Evolutionary conservation across 306 rosid species (phyloP), one percentile per base, ranked within the genome.

Genomic region (Pyrus bretschneideri): DNA sequence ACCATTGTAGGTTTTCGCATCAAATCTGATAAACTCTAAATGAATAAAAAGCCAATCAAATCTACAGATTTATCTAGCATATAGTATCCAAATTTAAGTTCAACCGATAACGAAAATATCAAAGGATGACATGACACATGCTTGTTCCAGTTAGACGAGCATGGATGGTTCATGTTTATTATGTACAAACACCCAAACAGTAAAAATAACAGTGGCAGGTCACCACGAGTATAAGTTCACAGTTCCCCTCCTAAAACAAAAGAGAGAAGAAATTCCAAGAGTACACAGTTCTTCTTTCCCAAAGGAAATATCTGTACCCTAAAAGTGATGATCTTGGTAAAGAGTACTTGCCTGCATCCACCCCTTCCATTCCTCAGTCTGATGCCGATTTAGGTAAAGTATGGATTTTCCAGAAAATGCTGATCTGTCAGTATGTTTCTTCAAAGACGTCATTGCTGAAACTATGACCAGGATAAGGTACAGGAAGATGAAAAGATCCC

Each of bases 361-460:
- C 78, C 99, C 99, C 81, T 89, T 96, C 99, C 99, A 96, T 76
- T 96, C 99, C 79, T 96, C 99, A 52, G 99, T 96, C 80, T 96
- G 98, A 82, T 96, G 97, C 62, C 99, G 92, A 83, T 96, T 96
- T 69, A 96, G 97, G 84, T 92, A 96, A 69, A 91, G 97, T 74
- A 92, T 80, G 76, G 82, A 88, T 84, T 89, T 93, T 75, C 87
- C 98, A 78, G 99, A 87, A 81, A 92, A 92, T 51, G 96, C 78
- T 42, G 98, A 88, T 76, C 89, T 42, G 52, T 96, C 98, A 51
- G 52, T 80, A 80, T 92, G 99, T 80, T 91, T 96, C 90, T 92
- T 96, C 84, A 96, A 88, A 80, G 99, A 96, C 73, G 96, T 91
- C 97, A 88, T 83, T 74, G 96, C 92, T 72, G 99, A 87, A 75